Percentiles rank a stretch among this genome's conserved stretches.
Conservation (phyloP, 2,329 filamentous ascomycete genomes). For the Atkinsonella hypoxylon region DNA sequence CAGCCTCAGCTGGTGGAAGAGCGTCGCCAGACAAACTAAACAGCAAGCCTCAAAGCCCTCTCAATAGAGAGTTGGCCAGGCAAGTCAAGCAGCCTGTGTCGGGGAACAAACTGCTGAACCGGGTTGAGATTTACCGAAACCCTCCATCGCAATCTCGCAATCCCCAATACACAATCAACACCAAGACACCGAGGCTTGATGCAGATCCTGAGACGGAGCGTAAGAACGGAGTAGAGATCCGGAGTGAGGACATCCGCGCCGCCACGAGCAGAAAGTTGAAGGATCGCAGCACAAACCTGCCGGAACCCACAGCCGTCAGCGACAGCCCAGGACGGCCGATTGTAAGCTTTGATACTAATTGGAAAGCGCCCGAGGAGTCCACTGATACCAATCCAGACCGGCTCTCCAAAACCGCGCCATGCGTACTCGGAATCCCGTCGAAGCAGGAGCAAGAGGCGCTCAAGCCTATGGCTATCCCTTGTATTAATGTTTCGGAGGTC, state of each 20-base stretch:
- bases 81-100: slow-evolving; percentile 24
- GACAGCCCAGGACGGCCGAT: slow-evolving; percentile 84
- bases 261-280: slow-evolving; percentile 83
- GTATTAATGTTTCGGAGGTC: slow-evolving; percentile 42
- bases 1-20: slow-evolving; percentile 15
- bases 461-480: slow-evolving; percentile 34
- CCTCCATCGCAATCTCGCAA: slow-evolving; percentile 74
- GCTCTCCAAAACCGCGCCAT: slow-evolving; percentile 16
- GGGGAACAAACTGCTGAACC: slow-evolving; percentile 27
- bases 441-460: slow-evolving; percentile 9
- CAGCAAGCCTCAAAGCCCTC: slow-evolving; percentile 21
- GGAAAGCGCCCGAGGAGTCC: slow-evolving; percentile 59
- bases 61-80: slow-evolving; percentile 27
- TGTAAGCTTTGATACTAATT: slow-evolving; percentile 87
- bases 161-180: slow-evolving; percentile 64
- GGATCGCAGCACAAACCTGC: slow-evolving; percentile 77
- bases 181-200: slow-evolving; percentile 24
- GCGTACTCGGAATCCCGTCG: slow-evolving; percentile 7
- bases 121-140: slow-evolving; percentile 72
- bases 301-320: slow-evolving; percentile 82
- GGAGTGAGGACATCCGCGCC: slow-evolving; percentile 75
- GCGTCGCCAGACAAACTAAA: slow-evolving; percentile 20
- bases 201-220: slow-evolving; percentile 35
- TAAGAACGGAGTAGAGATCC: slow-evolving; percentile 72
- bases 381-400: slow-evolving; percentile 51